Evolutionary conservation across 805 yeast genomes (phyloP), one percentile per base, ranked within the genome.

Genomic region (Candida saitoana): DNA sequence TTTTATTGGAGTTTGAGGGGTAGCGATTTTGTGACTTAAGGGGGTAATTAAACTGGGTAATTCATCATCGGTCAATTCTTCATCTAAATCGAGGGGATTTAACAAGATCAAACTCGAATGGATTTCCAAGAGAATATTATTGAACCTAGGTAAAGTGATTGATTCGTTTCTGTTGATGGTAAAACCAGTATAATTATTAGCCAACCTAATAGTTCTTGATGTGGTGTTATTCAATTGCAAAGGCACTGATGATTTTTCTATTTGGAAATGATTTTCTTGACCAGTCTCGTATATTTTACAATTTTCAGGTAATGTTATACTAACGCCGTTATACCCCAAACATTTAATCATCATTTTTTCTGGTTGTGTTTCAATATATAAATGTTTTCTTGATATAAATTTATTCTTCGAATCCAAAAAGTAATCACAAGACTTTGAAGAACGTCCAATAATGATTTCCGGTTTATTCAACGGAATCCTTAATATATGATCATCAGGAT

Each of bases 321-420:
- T 73, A 39, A 86, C 65, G 8, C 97, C 96, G 59, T 91, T 91
- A 63, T 80, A 76, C 3, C 98, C 97, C 41, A 79, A 60, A 60
- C 97, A 91, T 35, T 75, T 75, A 39, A 91, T 58, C 12, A 63
- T 67, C 35, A 87, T 59, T 25, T 74, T 65, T 8, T 59, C 57
- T 3, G 54, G 55, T 1, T 66, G 51, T 55, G 75, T 80, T 29
- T 29, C 16, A 2, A 84, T 54, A 12, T 65, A 60, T 39, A 82
- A 71, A 60, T 87, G 96, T 8, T 72, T 70, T 39, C 95, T 76
- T 11, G 93, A 84, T 17, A 87, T 76, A 31, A 72, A 71, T 55
- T 77, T 79, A 57, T 76, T 77, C 14, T 63, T 60, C 2, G 71
- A 50, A 57, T 73, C 59, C 55, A 80, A 53, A 62, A 64, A 56